Conservation (phyloP, 345 rosid genomes). For the Hypericum androsaemum region DNA sequence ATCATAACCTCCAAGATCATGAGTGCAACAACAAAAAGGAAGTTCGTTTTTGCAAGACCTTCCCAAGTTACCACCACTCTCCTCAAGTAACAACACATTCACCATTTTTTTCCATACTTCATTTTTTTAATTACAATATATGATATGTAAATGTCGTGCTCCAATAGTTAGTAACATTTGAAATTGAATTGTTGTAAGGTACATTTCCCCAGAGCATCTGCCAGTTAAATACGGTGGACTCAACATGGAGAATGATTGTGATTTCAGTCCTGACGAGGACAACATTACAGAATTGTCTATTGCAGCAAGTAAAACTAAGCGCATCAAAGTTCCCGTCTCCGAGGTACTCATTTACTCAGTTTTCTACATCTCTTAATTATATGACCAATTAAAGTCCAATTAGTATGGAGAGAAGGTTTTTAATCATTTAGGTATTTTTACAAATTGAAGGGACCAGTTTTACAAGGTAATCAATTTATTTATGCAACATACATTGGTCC, state of each 20-base stretch:
- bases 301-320: constrained; percentile 15
- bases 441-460: too few relatives aligned
- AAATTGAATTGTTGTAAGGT: constrained; percentile 17
- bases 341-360: constrained; percentile 23
- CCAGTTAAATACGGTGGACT: constrained; percentile 55
- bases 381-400: too few relatives aligned
- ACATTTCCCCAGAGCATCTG: constrained; percentile 38
- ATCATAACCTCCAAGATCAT: constrained; percentile 21
- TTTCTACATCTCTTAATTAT: too few relatives aligned
- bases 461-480: too few relatives aligned
- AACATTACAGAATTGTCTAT: constrained; percentile 25
- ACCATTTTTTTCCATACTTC: background rate
- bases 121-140: background rate
- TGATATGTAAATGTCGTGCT: background rate
- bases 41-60: constrained; percentile 38
- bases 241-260: constrained; percentile 32
- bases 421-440: too few relatives aligned
- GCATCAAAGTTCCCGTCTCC: constrained; percentile 30
- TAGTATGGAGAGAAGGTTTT: too few relatives aligned
- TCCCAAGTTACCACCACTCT: constrained; percentile 40
- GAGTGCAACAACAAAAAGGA: constrained; percentile 17
- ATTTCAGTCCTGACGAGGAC: constrained; percentile 25
- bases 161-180: background rate
- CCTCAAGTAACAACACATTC: constrained; percentile 36
- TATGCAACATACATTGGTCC: too few relatives aligned